Base-by-base conservation (phyloP, 177 flowering plant genomes). In the Telopea speciosissima region DNA sequence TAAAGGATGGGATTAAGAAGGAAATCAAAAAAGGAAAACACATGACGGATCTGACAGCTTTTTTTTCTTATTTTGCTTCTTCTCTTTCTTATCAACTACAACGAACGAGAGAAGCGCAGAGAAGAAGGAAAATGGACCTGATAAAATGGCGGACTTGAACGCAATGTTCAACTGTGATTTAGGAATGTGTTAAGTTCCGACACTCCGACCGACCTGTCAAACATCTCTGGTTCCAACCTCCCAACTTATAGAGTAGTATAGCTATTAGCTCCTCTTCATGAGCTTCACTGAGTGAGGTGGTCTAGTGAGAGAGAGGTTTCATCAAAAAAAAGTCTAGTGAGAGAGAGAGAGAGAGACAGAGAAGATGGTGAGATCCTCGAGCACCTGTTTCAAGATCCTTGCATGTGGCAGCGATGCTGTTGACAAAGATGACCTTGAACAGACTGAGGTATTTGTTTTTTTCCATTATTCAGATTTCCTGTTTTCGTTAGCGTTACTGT, bases 381-480 rank as follows among this genome's bases (percentile, higher is more conserved):
- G 73, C 9, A 79, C 92, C 1, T 90, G 96, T 74, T 77, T 88
- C 65, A 83, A 83, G 73, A 83, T 93, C 80, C 84, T 91, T 31
- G 49, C 90, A 1, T 91, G 98, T 74, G 90, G 85, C 45, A 65
- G 84, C 63, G 86, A 82, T 70, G 75, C 88, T 24, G 81, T 71
- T 49, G 90, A 80, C 3, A 70, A 69, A 8, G 89, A 83, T 68
- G 89, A 86, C 65, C 72, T 81, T 49, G 81, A 83, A 25, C 66
- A 70, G 68, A 59, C 77, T 9, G 87, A 89, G 87, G 92, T 88
- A 77, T 24, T 44, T 71, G 25, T n/a, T 59, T 76, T 59, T 12
- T 49, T 45, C 24, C 24, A n/a, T 56, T 66, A 19, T 49, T 33
- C 44, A 22, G 45, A 40, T 65, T 31, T 21, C 23, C 14, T 42